Base-by-base conservation (phyloP, 169 alveolate genomes). In the Babesia gibsoni region DNA sequence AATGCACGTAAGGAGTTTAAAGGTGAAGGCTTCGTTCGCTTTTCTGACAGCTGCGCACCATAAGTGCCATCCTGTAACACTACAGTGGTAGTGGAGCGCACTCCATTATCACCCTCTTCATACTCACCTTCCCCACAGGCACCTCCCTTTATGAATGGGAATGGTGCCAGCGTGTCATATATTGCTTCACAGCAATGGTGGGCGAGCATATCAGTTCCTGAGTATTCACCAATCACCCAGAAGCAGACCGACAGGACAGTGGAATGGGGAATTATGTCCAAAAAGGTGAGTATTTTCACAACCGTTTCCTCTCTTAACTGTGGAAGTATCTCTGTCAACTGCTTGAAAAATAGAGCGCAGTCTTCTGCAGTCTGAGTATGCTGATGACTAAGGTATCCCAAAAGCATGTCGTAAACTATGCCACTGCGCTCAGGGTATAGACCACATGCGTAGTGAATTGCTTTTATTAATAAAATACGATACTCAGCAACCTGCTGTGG, bases 31-130 rank as follows among this genome's bases (percentile, higher is more conserved):
- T 36, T 30, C 10, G 41, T 39, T 9, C 33, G 52, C 48, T 67
- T 67, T 33, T 27, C 65, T 14, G 89, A 65, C 3, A 93, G 90
- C 56, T 93, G 94, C 4, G 98, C 92, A 6, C 98, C 98, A 82
- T 95, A 95, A 27, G 98, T 95, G 10, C 98, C 99, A 89, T 96
- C 99, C 12, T 94, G 95, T 58, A 95, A 73, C n/a, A 95, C 91
- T 3, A 95, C 96, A n/a, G 99, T 95, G 64, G 89, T 94, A 5
- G 91, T 59, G 32, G 82, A 67, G n/a, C 54, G 52, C 33, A 37
- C 27, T 7, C 68, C 50, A 18, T 29, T 30, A 18, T 30, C 14
- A n/a, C 32, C 9, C 6, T 16, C 29, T 10, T 30, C 66, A 12
- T 23, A 29, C 33, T 65, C 73, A 35, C 42, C 52, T 20, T 27